These are phyloP conservation scores for Aphanomyces stellatus DNA, from an alignment of 352 stramenopile genomes.

Conservation along the genomic window DNA sequence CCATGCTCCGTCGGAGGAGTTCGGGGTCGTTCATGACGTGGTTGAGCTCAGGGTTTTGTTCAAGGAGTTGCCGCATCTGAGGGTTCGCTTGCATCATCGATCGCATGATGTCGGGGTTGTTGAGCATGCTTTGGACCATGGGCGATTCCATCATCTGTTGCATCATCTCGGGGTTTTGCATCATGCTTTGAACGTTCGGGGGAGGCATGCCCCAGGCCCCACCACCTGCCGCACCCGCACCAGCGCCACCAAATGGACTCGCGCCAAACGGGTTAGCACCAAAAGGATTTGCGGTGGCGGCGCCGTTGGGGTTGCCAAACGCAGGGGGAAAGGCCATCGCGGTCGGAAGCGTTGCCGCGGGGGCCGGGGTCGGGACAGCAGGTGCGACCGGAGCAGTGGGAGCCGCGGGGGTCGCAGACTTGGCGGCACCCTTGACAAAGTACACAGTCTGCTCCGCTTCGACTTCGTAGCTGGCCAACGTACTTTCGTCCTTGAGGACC, in stretches of 20 bases:
- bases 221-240: too few relatives aligned
- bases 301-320: constrained; percentile 4
- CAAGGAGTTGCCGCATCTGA: constrained; percentile 91
- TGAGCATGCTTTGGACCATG: constrained; percentile 90
- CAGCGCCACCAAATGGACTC: constrained; percentile 48
- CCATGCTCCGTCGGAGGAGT: constrained; percentile 91
- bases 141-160: constrained; percentile 84
- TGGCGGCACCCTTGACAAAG: constrained; percentile 67
- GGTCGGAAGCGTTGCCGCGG: constrained; percentile 23
- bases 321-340: neutral
- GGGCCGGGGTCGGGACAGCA: constrained; percentile 15
- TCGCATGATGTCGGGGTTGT: constrained; percentile 94
- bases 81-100: constrained; percentile 95
- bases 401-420: constrained; percentile 22
- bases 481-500: constrained; percentile 85
- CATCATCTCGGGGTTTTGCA: constrained; percentile 85
- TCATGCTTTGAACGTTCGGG: constrained; percentile 79
- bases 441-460: constrained; percentile 73
- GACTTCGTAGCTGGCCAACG: constrained; percentile 76
- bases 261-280: constrained; percentile 18
- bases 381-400: constrained; percentile 3
- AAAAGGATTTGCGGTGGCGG: constrained; percentile 16
- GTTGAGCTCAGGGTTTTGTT: constrained; percentile 93
- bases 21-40: constrained; percentile 95
- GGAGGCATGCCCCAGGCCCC: constrained; percentile 57